Conservation (phyloP, 139 green algal genomes). For the Marvania coccoides region DNA sequence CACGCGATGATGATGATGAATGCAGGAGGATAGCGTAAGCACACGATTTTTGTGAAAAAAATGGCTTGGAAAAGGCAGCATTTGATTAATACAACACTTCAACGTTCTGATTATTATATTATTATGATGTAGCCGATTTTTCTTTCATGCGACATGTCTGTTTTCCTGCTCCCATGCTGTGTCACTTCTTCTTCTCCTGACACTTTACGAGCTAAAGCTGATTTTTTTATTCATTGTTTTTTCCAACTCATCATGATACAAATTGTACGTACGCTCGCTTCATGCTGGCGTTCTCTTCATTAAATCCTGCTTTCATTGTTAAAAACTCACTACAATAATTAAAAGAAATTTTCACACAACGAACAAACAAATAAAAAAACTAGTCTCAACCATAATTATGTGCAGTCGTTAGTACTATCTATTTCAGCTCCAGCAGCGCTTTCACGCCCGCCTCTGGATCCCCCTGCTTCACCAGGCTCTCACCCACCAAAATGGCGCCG, state of each 20-base stretch:
- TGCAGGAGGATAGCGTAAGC: no score
- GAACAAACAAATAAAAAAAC: constrained; percentile 5
- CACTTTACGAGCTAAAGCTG: not conserved
- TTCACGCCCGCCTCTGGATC: constrained; percentile 75
- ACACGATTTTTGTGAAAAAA: no score
- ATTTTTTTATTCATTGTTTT: not conserved
- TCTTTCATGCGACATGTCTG: no score
- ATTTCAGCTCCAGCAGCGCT: constrained; percentile 51
- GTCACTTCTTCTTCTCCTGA: not conserved
- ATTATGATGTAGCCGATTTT: no score
- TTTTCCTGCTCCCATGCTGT: no score
- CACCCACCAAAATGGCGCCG: constrained; percentile 89
- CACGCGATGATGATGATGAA: no score
- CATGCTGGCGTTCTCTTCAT: no score
- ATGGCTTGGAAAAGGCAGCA: no score
- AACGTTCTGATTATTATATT: no score
- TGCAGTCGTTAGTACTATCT: not conserved
- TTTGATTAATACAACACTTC: no score
- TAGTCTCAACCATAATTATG: not conserved
- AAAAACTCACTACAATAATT: not conserved
- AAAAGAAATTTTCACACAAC: no score
- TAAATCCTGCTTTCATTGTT: no score
- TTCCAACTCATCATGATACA: not conserved
- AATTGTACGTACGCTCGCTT: not conserved
- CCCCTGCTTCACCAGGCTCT: constrained; percentile 92